Base-by-base conservation (phyloP, 1,284 basidiomycete species). In the Moniliophthora roreri region DNA sequence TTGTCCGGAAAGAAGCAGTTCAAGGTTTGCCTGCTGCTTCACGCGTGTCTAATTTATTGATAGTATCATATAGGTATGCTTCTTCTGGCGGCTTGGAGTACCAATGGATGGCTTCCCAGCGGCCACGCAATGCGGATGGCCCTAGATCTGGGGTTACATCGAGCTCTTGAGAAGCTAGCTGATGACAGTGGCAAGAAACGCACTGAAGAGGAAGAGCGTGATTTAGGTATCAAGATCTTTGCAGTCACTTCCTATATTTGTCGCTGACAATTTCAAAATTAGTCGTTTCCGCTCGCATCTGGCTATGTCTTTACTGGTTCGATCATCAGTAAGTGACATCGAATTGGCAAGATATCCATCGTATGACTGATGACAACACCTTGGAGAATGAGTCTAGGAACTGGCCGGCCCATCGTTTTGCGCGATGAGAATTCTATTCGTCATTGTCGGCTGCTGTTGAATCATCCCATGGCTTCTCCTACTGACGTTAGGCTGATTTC, bases 71-170 rank as follows among this genome's bases (percentile, higher is more conserved):
- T 58, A 87, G 93, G 93, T 7, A 95, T 95, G 90, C 73, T 96
- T 4, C 78, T 97, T 40, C 76, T 97, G 50, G 91, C 93, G 34
- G 91, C 93, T 0, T 96, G 94, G 91, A 93, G 89, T 66, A 93
- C 94, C 44, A 94, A 93, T 59, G 93, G 92, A 0, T 96, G 94
- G 94, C 77, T 96, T 36, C 92, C 93, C 4, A 89, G 89, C 60
- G 92, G 93, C 3, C 91, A 96, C 65, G 94, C 94, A 2, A 87
- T 97, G 82, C 84, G 94, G 37, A 95, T 96, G 91, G 94, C 92
- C 7, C 75, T 97, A 53, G 94, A 97, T 68, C 84, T 97, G 50
- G 93, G 94, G 32, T 76, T 97, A 20, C 93, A 97, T 68, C 84
- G 90, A 37, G 93, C 92, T 1, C 72, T 96, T 44, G 93, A 95